Percentiles rank a stretch among this genome's conserved stretches.
These are phyloP conservation scores for Hanseniaspora hatyaiensis DNA, from an alignment of 805 yeast species.

Conservation along the genomic window DNA sequence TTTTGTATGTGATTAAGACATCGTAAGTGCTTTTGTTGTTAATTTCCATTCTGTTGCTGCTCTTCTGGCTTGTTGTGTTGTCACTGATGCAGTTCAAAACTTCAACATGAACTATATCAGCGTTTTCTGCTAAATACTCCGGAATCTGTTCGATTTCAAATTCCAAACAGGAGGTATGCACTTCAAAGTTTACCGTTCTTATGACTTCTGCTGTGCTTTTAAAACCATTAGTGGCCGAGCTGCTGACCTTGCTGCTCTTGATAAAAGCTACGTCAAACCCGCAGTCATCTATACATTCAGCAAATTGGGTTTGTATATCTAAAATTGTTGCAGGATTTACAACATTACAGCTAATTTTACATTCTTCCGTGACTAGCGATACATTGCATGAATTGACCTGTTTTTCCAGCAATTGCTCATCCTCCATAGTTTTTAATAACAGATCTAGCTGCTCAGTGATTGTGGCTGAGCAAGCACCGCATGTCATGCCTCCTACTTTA, in stretches of 20 bases:
- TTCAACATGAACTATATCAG: constrained; percentile 16
- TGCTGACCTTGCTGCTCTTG: no score
- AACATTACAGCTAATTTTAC: constrained; percentile 11
- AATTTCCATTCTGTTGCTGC: not conserved
- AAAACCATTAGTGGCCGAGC: no score
- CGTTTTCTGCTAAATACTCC: constrained; percentile 2
- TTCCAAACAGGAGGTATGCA: not conserved
- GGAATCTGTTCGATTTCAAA: not conserved
- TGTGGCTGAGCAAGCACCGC: constrained; percentile 70
- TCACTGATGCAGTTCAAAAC: not conserved
- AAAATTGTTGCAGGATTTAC: constrained; percentile 31
- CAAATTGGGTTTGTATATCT: constrained; percentile 23
- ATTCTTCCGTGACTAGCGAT: constrained; percentile 48
- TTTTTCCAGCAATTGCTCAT: constrained; percentile 35
- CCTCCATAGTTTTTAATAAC: not conserved
- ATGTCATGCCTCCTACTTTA: constrained; percentile 67
- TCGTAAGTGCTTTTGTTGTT: constrained; percentile 6
- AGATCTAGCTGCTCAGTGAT: constrained; percentile 35
- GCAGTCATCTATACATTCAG: constrained; percentile 56
- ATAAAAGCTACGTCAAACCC: constrained; percentile 51
- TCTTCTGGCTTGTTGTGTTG: no score
- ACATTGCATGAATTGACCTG: constrained; percentile 34
- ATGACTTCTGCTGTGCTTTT: no score
- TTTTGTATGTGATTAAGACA: constrained; percentile 45
- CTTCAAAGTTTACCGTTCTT: not conserved